Evolutionary conservation across 2,329 filamentous ascomycete genomes (phyloP).

Genomic region (Aspergillus spinulosporus): DNA sequence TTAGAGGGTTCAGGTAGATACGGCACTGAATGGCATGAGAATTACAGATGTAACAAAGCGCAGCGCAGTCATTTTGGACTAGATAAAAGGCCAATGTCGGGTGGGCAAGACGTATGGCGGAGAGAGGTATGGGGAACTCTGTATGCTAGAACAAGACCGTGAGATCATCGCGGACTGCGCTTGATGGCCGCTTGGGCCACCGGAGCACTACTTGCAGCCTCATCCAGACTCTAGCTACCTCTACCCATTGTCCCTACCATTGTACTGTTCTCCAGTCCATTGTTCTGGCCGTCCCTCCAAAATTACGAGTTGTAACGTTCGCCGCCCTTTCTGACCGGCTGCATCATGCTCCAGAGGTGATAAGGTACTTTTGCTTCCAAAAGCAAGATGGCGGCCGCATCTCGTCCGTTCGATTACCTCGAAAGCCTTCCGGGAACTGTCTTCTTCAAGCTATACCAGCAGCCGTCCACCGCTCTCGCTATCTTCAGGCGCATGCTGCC

Average conservation of each 20-base stretch:
- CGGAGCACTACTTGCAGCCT: constrained; percentile 23
- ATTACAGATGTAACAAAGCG: constrained; percentile 66
- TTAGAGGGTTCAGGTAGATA: constrained; percentile 19
- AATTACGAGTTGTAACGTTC: background rate
- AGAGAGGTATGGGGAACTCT: background rate
- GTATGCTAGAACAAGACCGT: constrained; percentile 15
- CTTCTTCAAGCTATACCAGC: constrained; percentile 88
- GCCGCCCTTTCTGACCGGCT: constrained; percentile 11
- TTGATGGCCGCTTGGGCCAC: constrained; percentile 30
- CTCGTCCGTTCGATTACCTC: constrained; percentile 79
- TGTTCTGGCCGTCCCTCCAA: no score
- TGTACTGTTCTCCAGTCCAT: background rate
- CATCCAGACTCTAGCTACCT: background rate
- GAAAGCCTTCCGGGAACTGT: constrained; percentile 87
- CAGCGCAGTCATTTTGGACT: constrained; percentile 52
- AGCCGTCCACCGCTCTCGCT: constrained; percentile 90
- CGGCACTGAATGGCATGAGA: background rate
- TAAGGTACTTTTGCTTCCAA: constrained; percentile 18
- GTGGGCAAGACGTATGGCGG: background rate
- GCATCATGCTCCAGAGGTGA: constrained; percentile 32
- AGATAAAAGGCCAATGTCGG: background rate
- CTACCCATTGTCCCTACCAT: background rate
- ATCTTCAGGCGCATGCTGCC: constrained; percentile 98
- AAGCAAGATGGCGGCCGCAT: constrained; percentile 55
- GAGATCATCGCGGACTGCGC: constrained; percentile 32